Evolutionary conservation across 2,329 filamentous ascomycete genomes (phyloP).

Genomic region (Xylariaceae sp.): DNA sequence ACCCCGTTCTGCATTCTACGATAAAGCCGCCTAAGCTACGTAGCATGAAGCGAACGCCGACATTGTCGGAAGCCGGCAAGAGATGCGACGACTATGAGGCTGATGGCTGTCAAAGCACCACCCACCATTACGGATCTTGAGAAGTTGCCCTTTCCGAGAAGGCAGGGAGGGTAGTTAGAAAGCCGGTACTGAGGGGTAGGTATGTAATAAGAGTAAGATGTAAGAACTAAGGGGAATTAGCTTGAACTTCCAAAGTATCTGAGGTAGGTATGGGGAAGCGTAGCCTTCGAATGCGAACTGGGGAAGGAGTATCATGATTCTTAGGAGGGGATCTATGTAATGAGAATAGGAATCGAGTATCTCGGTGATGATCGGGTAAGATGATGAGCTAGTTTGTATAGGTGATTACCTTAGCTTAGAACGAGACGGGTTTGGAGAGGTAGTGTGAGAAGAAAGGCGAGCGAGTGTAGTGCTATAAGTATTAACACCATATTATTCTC

Average conservation of each 20-base stretch:
- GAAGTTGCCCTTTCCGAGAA: conserved; percentile 7
- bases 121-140: conserved; percentile 18
- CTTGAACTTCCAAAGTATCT: not conserved
- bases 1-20: conserved; percentile 26
- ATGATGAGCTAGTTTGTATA: not conserved
- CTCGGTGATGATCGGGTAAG: not conserved
- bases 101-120: conserved; percentile 20
- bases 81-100: conserved; percentile 23
- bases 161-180: not conserved
- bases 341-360: not conserved
- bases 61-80: conserved; percentile 10
- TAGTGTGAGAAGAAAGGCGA: too few species aligned
- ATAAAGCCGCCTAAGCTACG: conserved; percentile 30
- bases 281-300: not conserved
- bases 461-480: not conserved
- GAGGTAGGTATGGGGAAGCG: not conserved
- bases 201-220: too few species aligned
- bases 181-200: not conserved
- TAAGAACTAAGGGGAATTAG: too few species aligned
- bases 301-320: not conserved
- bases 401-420: not conserved
- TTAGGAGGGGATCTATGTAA: not conserved
- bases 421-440: too few species aligned
- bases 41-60: conserved; percentile 22
- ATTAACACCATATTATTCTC: not conserved